These are phyloP conservation scores for Tephrocybe sp. DNA, from an alignment of 768 basidiomycete species.

Conservation along the genomic window DNA sequence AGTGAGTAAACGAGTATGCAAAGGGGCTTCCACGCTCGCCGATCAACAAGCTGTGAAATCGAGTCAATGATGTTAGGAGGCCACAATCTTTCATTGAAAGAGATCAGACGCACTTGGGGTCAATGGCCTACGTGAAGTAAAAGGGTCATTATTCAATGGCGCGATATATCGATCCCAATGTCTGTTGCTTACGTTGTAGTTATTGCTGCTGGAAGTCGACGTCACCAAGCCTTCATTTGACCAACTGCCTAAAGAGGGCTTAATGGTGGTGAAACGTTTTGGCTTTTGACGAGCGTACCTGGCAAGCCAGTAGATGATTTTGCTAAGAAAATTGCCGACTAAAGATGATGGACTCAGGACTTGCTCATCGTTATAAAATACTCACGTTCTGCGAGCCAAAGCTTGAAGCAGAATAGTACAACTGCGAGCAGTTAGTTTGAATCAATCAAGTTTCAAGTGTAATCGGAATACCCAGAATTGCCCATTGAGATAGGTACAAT, in stretches of 20 bases:
- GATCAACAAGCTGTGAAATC: neutral
- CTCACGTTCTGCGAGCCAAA: conserved; percentile 51
- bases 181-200: conserved; percentile 36
- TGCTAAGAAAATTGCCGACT: conserved; percentile 57
- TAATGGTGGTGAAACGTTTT: conserved; percentile 19
- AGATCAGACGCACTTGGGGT: conserved; percentile 7
- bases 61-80: neutral
- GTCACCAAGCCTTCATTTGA: conserved; percentile 48
- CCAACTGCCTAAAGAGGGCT: conserved; percentile 35
- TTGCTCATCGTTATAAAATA: conserved; percentile 26
- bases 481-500: conserved; percentile 32
- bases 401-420: conserved; percentile 49
- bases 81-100: neutral
- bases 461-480: conserved; percentile 24
- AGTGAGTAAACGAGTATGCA: neutral
- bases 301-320: conserved; percentile 49
- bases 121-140: conserved; percentile 6
- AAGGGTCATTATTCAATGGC: conserved; percentile 4
- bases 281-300: conserved; percentile 21
- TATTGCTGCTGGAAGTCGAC: conserved; percentile 34
- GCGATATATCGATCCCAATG: too few species aligned
- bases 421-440: neutral
- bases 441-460: neutral
- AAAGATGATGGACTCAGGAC: neutral
- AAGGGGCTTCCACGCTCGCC: too few species aligned